A percentile compares a stretch with the other conserved stretches of the same genome.
These are phyloP conservation scores for Sphagnum fallax DNA, from an alignment of 228 moss, liverwort and hornwort species.

Conservation along the genomic window DNA sequence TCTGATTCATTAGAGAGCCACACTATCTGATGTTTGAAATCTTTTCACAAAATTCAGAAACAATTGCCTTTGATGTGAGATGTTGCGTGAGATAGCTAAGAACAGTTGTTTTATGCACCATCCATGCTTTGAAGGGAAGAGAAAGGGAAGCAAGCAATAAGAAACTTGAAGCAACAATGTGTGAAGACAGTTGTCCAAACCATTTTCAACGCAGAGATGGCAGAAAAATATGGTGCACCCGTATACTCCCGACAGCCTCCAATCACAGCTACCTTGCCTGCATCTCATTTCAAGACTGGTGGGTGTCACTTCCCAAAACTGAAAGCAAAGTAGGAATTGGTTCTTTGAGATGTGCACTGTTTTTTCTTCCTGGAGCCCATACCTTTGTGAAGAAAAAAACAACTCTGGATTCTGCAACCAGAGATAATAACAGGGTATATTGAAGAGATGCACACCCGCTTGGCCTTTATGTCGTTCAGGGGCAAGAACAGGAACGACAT, in stretches of 20 bases:
- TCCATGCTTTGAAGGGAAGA: neutral
- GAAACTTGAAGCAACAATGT: neutral
- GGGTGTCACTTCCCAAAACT: neutral
- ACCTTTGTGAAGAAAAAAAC: neutral
- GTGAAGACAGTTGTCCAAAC: constrained; percentile 14
- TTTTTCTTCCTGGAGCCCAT: too few species aligned
- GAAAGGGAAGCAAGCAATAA: neutral
- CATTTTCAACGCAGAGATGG: constrained; percentile 88
- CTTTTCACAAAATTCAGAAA: neutral
- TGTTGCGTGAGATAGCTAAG: neutral
- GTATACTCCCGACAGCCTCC: constrained; percentile 99
- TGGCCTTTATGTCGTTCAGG: constrained; percentile 80
- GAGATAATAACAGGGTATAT: neutral
- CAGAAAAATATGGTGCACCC: constrained; percentile 90
- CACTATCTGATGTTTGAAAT: neutral
- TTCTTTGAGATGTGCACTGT: neutral
- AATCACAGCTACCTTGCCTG: constrained; percentile 83
- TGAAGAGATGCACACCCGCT: constrained; percentile 54
- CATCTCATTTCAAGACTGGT: constrained; percentile 3
- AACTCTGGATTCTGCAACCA: neutral
- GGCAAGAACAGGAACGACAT: constrained; percentile 58
- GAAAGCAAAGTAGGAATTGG: neutral
- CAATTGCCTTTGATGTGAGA: neutral
- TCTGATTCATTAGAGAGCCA: neutral
- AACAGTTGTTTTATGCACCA: neutral